Evolutionary conservation across 75 land plant species (phyloP).

Genomic region (Pinus albicaulis): DNA sequence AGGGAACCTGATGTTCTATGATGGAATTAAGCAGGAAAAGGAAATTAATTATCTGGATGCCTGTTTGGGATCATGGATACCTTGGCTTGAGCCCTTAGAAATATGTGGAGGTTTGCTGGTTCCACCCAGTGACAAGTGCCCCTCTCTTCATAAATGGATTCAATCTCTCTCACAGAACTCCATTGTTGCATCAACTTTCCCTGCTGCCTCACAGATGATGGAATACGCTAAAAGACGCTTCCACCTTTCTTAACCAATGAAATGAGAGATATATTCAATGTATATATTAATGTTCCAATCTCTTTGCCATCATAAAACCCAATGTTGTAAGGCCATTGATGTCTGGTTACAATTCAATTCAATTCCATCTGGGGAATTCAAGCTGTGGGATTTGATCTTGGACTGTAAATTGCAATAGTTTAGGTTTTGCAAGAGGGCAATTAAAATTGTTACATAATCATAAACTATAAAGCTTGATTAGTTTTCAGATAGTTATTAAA

Average conservation of each 20-base stretch:
- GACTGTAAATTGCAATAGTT: no score
- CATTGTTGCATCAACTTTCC: background rate
- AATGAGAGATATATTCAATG: background rate
- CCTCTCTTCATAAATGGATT: slow-evolving; percentile 2
- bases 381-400: no score
- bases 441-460: no score
- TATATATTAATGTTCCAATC: background rate
- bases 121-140: background rate
- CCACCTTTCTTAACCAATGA: background rate
- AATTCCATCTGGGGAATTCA: no score
- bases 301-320: no score
- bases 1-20: background rate
- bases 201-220: background rate
- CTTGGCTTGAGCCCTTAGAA: background rate
- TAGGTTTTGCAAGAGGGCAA: no score
- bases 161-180: background rate
- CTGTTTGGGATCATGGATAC: background rate
- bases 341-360: no score
- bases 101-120: background rate
- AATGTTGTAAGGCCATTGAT: no score
- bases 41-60: background rate
- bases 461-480: no score
- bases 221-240: background rate
- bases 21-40: background rate
- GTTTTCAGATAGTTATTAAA: no score